Base-by-base conservation (phyloP, 192 early-diverging fungal genomes). In the Phycomyces nitens region DNA sequence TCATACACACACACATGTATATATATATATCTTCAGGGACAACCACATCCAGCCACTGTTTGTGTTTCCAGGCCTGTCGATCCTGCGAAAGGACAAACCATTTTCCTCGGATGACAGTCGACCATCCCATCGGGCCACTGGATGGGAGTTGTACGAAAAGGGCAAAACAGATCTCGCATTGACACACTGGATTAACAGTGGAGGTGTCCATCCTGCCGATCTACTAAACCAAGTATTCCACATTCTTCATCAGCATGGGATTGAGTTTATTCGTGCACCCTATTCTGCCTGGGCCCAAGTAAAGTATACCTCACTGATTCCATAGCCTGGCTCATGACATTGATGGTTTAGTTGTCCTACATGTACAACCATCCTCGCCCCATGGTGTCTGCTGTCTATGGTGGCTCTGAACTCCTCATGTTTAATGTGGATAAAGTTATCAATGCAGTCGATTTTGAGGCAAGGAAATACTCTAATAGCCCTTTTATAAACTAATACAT, bases 261-360 rank as follows among this genome's bases (percentile, higher is more conserved):
- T 86, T 29, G 89, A 93, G 64, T 88, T 79, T 60, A 84, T 93
- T 62, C 85, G 89, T 24, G 91, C 91, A 20, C 91, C 91, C 40
- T 93, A 93, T 65, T 86, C 84, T 38, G 77, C 88, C 22, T 90
- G 88, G 80, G 88, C 81, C 53, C 91, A 93, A 73, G 82, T 81
- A 75, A 60, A 20, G 41, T 42, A 53, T 47, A 14, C 44, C 18
- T 42, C 41, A 7, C 41, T 14, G 7, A 7, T 14, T 14, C 41
- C 41, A 7, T 14, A 10, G 8, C 14, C 41, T 14, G 7, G 8
- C 41, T 10, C 7, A 18, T 27, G 54, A 50, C n/a, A 16, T 26
- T 64, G 11, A 34, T n/a, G 41, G 7, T n/a, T 22, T 74, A 84
- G 84, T 78, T 93, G 53, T 82, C 84, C 20, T 91, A 91, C 66